Evolutionary conservation across 2,329 filamentous ascomycete species (phyloP).

Genomic region (Penicillium paneum): DNA sequence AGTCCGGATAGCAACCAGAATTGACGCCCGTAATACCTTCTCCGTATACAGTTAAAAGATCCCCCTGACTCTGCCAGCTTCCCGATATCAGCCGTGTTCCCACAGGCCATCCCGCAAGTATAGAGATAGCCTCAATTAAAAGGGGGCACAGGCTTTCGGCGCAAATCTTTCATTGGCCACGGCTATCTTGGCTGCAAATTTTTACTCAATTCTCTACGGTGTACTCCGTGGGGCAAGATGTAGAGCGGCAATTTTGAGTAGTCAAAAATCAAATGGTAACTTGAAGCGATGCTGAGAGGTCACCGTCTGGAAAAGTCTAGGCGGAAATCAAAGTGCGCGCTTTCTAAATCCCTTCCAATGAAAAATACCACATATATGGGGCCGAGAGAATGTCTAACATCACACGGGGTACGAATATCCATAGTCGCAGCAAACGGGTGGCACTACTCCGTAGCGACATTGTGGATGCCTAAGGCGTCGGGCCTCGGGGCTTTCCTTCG

Average conservation of each 20-base stretch:
- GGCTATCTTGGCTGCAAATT: not conserved
- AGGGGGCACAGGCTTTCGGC: not conserved
- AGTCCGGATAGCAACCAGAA: not conserved
- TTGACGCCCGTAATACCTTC: not conserved
- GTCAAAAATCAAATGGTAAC: conserved; percentile 7
- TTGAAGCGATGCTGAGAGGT: conserved; percentile 19
- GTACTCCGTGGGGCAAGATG: not conserved
- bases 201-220: not conserved
- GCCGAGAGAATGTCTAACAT: not conserved
- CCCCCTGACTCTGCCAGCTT: not conserved
- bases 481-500: not conserved
- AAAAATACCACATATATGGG: not conserved
- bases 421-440: not conserved
- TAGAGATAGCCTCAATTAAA: not conserved
- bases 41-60: not conserved
- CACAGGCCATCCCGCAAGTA: conserved; percentile 8
- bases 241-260: not conserved
- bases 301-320: not conserved
- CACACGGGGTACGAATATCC: not conserved
- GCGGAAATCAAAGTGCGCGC: not conserved
- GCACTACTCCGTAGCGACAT: not conserved
- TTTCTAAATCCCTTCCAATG: not conserved
- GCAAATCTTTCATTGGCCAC: not conserved
- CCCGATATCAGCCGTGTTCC: not conserved
- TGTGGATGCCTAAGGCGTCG: not conserved